Percentiles rank a stretch among this genome's conserved stretches.
These are phyloP conservation scores for Ustilago bromivora DNA, from an alignment of 1,284 basidiomycete species.

Conservation along the genomic window DNA sequence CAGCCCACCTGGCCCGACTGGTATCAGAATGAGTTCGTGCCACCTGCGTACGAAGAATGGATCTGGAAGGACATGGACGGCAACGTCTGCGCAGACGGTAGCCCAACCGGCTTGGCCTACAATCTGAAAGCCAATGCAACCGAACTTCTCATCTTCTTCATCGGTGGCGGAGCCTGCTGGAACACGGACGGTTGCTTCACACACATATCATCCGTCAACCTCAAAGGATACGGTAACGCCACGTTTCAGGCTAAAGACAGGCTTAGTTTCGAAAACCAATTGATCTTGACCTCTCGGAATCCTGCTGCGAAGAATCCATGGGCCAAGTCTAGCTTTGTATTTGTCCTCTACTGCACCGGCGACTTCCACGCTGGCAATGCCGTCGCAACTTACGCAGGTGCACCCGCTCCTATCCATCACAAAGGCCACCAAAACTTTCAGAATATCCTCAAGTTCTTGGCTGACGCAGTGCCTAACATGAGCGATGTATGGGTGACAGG, in stretches of 20 bases:
- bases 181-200: slow-evolving; percentile 27
- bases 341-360: slow-evolving; percentile 40
- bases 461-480: slow-evolving; percentile 9
- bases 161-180: slow-evolving; percentile 38
- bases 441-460: slow-evolving; percentile 19
- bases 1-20: slow-evolving; percentile 3
- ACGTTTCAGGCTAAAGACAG: slow-evolving; percentile 6
- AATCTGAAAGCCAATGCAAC: slow-evolving; percentile 25
- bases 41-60: slow-evolving; percentile 31
- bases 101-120: slow-evolving; percentile 30
- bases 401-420: slow-evolving; percentile 33
- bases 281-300: slow-evolving; percentile 34
- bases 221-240: slow-evolving; percentile 29
- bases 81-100: slow-evolving; percentile 37
- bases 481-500: slow-evolving; percentile 28
- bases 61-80: slow-evolving; percentile 22
- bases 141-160: slow-evolving; percentile 33
- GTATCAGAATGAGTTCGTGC: slow-evolving; percentile 3
- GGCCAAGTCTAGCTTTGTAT: slow-evolving; percentile 21
- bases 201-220: slow-evolving; percentile 15
- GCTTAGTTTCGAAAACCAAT: slow-evolving; percentile 9
- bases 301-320: slow-evolving; percentile 25
- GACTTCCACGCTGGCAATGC: slow-evolving; percentile 32
- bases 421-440: slow-evolving; percentile 31
- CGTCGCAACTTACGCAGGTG: slow-evolving; percentile 24